Percentiles rank a stretch among this genome's conserved stretches.
phyloP scores from a whole-genome alignment of 805 yeast genomes.

The Pichia thaimueangensis region DNA sequence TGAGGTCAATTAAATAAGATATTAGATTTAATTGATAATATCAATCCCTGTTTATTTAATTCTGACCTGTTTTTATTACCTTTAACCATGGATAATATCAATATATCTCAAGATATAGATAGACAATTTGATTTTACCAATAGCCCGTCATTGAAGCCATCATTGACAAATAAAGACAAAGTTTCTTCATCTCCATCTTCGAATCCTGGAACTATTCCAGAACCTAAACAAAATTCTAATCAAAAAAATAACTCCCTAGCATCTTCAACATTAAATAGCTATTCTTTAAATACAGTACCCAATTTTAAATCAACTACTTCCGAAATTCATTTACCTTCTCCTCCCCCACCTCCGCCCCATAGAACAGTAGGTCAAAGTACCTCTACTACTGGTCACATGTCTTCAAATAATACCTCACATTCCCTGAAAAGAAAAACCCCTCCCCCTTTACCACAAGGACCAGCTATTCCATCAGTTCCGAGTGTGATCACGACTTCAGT shows the following conservation, averaged over 20 bases:
- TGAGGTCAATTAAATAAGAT: too few relatives aligned
- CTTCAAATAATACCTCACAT: too few relatives aligned
- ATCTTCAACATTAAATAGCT: background rate
- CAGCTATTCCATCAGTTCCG: background rate
- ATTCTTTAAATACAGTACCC: too few relatives aligned
- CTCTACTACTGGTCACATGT: background rate
- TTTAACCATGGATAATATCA: background rate
- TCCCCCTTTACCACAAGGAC: conserved; percentile 3
- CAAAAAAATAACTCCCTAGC: background rate
- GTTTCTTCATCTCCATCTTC: background rate
- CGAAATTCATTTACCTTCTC: background rate
- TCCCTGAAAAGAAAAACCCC: background rate
- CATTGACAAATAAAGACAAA: background rate
- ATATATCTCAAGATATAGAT: background rate
- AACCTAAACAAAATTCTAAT: background rate
- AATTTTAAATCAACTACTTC: background rate
- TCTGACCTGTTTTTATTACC: background rate
- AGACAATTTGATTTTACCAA: background rate
- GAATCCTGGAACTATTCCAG: background rate
- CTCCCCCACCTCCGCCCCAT: conserved; percentile 8
- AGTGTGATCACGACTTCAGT: too few relatives aligned
- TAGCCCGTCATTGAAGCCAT: conserved; percentile 2
- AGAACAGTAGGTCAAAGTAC: background rate
- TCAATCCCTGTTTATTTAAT: background rate
- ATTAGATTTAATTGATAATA: too few relatives aligned